phyloP scores from a whole-genome alignment of 129 eudicot genomes.

The Pseudognaphalium luteoalbum region DNA sequence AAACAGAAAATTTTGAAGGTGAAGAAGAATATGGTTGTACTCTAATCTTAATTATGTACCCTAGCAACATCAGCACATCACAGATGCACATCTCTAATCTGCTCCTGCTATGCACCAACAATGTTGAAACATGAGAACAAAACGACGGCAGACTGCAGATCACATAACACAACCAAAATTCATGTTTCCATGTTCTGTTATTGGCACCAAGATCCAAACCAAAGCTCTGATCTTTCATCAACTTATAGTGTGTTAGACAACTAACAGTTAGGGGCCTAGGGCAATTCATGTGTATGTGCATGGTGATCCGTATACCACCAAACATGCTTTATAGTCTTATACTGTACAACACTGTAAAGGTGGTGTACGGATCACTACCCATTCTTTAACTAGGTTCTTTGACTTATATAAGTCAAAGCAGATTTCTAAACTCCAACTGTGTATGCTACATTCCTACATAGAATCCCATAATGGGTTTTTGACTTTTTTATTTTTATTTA shows the following conservation, averaged over 20 bases:
- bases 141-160: slow-evolving; percentile 2
- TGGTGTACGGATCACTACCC: too few species aligned
- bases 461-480: too few species aligned
- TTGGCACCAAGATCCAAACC: slow-evolving; percentile 20
- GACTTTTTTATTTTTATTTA: too few species aligned
- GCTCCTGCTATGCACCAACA: slow-evolving; percentile 54
- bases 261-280: slow-evolving; percentile 36
- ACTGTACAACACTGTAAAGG: too few species aligned
- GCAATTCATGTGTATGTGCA: slow-evolving; percentile 44
- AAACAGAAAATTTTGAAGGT: background rate
- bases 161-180: background rate
- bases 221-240: slow-evolving; percentile 23
- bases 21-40: background rate
- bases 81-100: slow-evolving; percentile 42
- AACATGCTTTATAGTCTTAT: too few species aligned
- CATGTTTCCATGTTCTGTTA: background rate
- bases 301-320: too few species aligned
- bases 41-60: slow-evolving; percentile 19
- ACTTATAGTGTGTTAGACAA: slow-evolving; percentile 36
- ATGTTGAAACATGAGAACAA: slow-evolving; percentile 26
- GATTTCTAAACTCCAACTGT: slow-evolving; percentile 10
- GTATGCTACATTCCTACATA: too few species aligned
- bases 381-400: slow-evolving; percentile 41
- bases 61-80: slow-evolving; percentile 42
- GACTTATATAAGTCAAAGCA: slow-evolving; percentile 4